Percentiles rank a stretch among this genome's conserved stretches.
Evolutionary conservation across 768 basidiomycete species (phyloP).

Genomic region (Amanita muscaria): DNA sequence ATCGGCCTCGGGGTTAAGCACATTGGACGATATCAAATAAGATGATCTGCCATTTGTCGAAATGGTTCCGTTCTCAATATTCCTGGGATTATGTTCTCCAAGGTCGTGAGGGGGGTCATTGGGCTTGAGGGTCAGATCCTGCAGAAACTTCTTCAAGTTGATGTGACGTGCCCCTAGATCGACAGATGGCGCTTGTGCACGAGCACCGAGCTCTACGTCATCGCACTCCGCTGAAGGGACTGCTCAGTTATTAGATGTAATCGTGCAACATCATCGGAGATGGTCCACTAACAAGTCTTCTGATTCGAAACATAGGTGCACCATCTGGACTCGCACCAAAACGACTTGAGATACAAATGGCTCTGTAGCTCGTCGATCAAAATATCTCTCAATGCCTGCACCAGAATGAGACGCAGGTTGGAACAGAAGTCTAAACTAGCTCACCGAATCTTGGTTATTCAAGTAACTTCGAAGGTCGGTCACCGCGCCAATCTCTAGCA

Average conservation of each 20-base stretch:
- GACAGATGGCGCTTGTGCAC: slow-evolving; percentile 28
- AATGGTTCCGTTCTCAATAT: slow-evolving; percentile 9
- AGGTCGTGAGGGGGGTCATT: slow-evolving; percentile 73
- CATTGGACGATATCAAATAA: slow-evolving; percentile 13
- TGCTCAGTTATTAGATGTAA: slow-evolving; percentile 19
- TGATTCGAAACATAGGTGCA: slow-evolving; percentile 75
- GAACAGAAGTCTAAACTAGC: slow-evolving; percentile 12
- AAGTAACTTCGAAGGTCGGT: slow-evolving; percentile 84
- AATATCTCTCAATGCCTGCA: slow-evolving; percentile 83
- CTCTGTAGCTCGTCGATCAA: slow-evolving; percentile 92
- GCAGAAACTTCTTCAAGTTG: slow-evolving; percentile 55
- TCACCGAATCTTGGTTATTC: slow-evolving; percentile 74
- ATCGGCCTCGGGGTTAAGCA: slow-evolving; percentile 77
- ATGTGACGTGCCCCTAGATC: slow-evolving; percentile 33
- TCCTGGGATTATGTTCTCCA: slow-evolving; percentile 31
- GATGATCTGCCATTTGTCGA: slow-evolving; percentile 8
- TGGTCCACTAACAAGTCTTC: slow-evolving; percentile 49
- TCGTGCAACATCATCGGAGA: neutral
- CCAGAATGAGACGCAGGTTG: slow-evolving; percentile 5
- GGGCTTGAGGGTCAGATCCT: slow-evolving; percentile 55
- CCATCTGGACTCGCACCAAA: slow-evolving; percentile 95
- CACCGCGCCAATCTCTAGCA: slow-evolving; percentile 93
- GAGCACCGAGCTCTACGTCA: slow-evolving; percentile 26
- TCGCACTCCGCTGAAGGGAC: slow-evolving; percentile 60
- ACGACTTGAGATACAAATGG: slow-evolving; percentile 95